Evolutionary conservation across 2,329 filamentous ascomycete genomes (phyloP), one percentile per base, ranked within the genome.

Genomic region (Beauveria bassiana): DNA sequence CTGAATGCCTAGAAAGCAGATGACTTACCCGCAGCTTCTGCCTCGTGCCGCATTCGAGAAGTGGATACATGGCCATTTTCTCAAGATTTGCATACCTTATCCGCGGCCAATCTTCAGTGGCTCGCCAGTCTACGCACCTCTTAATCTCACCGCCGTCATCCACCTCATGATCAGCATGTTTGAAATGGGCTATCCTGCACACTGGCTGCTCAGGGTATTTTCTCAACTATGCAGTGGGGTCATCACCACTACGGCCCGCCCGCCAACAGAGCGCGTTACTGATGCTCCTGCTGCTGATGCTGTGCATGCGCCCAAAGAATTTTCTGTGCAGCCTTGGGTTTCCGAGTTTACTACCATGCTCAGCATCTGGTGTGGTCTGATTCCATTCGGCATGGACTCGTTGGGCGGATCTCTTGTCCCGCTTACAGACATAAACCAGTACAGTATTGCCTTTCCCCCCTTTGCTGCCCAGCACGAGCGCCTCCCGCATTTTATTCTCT

Each of bases 51-150:
- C 51, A 1, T 60, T 70, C 10, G 68, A 70, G 43, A 65, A 65
- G 22, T 71, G 66, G 66, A 51, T 70, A 2, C 63, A 69, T 43
- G 60, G 46, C 3, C 62, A 67, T 38, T 64, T 69, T 16, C 62
- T 70, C 47, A 71, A 71, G 59, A 63, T 70, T 22, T 68, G 67
- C 22, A 34, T 72, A 2, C 69, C 68, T 2, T 64, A 64, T 47
- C 53, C 47, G 2, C 66, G 68, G 2, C 64, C 62, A 6, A 47
- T 57, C 6, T 22, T 45, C 34, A 66, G 61, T 50, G 43, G 47
- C 20, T 40, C 56, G 2, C 66, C 65, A 1, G 64, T 71, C 1
- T 42, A 69, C 61, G 64, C 67, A 20, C 70, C 68, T 6, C 64
- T 70, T 16, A 70, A 70, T 51, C 42, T 67, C 8, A 67, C 66